Evolutionary conservation across 176 grass and related monocot species (phyloP).

Genomic region (Oryza nivara): DNA sequence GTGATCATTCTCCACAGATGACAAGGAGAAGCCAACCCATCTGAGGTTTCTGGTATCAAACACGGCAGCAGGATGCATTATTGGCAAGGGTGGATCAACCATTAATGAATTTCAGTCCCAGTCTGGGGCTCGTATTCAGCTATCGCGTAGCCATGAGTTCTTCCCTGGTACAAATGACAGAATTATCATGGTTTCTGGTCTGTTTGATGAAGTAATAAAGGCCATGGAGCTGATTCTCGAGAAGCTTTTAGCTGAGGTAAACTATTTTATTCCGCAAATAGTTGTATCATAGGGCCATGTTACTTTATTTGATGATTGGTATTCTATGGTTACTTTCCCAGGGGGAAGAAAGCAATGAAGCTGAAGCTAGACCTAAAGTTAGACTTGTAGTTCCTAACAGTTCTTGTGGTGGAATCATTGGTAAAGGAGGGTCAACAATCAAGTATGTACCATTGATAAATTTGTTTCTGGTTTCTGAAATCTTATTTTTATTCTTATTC

Average conservation of each 20-base stretch:
- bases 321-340: constrained; percentile 46
- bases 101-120: constrained; percentile 96
- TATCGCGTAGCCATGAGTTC: constrained; percentile 92
- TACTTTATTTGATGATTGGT: constrained; percentile 32
- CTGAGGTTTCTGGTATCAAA: constrained; percentile 91
- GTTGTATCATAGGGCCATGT: not conserved
- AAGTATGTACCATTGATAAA: constrained; percentile 59
- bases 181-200: constrained; percentile 93
- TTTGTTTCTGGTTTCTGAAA: constrained; percentile 19
- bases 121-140: constrained; percentile 90
- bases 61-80: constrained; percentile 89
- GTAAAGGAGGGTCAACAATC: constrained; percentile 97
- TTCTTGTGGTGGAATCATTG: constrained; percentile 96
- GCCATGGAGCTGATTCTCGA: constrained; percentile 95
- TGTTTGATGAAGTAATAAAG: constrained; percentile 80
- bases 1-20: constrained; percentile 51
- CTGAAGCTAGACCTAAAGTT: constrained; percentile 84
- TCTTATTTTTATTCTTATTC: constrained; percentile 17
- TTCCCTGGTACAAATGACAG: constrained; percentile 97
- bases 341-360: constrained; percentile 86
- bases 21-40: constrained; percentile 84
- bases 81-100: constrained; percentile 94
- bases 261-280: constrained; percentile 15
- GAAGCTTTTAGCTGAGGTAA: constrained; percentile 87
- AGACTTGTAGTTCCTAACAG: constrained; percentile 94